A percentile compares a stretch with the other conserved stretches of the same genome.
Conservation (phyloP, 805 yeast species). For the Tetrapisispora phaffii region DNA sequence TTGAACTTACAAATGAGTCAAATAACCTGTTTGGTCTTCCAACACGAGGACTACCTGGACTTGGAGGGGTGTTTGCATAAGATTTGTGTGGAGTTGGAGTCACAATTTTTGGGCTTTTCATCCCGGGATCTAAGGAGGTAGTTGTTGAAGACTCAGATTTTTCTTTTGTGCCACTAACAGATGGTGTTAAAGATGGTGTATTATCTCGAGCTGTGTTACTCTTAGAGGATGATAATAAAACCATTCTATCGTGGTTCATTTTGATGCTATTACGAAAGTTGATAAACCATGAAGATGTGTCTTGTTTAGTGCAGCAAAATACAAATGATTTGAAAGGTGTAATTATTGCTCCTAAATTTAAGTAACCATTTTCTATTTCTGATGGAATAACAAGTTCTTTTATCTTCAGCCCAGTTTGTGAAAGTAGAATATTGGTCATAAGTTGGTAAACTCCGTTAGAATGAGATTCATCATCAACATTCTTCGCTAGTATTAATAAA, state of each 20-base stretch:
- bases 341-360: slow-evolving; percentile 40
- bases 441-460: slow-evolving; percentile 33
- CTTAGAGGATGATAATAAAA: not conserved
- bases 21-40: slow-evolving; percentile 22
- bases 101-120: not conserved
- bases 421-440: slow-evolving; percentile 44
- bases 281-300: slow-evolving; percentile 49
- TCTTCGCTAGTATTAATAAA: slow-evolving; percentile 40
- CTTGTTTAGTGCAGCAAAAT: slow-evolving; percentile 45
- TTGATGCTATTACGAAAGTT: slow-evolving; percentile 40
- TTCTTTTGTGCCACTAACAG: slow-evolving; percentile 8
- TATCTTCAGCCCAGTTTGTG: slow-evolving; percentile 42
- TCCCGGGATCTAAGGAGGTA: not conserved
- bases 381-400: slow-evolving; percentile 42
- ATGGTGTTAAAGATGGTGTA: slow-evolving; percentile 7
- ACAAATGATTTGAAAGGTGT: slow-evolving; percentile 46
- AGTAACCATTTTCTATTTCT: slow-evolving; percentile 32
- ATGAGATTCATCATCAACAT: slow-evolving; percentile 28
- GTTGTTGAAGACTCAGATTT: not conserved
- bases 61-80: not conserved
- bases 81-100: not conserved
- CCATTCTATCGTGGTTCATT: slow-evolving; percentile 34
- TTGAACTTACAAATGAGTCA: slow-evolving; percentile 26
- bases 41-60: not conserved
- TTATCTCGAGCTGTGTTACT: slow-evolving; percentile 7